Evolutionary conservation across 441 rosid genomes (phyloP), one percentile per base, ranked within the genome.

Genomic region (Mallotus repandus): DNA sequence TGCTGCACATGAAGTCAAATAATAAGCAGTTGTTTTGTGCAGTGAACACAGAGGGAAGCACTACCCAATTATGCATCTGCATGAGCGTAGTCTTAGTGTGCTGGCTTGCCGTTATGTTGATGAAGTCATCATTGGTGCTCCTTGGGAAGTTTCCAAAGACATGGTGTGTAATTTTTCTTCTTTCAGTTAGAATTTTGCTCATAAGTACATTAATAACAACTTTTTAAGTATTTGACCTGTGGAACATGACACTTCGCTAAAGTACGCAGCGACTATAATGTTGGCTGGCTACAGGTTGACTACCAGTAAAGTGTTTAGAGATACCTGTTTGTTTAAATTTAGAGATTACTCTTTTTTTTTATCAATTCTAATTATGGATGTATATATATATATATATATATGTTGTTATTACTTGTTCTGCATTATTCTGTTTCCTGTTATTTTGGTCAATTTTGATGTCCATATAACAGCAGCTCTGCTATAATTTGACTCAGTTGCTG

Each of bases 71-170:
- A 92, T 95, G 99, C 88, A 91, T 87, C 89, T 95, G 56, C 97
- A 92, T 76, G 98, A 95, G 76, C 91, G 99, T 64, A 89, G 93
- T 71, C 89, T 95, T 69, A 91, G 98, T 63, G 98, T 91, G 71
- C 76, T 95, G 76, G 98, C 95, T 62, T 95, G 97, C 71, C 94
- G 98, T 74, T 95, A 91, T 81, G 99, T 95, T 67, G 99, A 95
- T 80, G 99, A 95, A 83, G 93, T 95, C 76, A 92, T 95, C 81
- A 95, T 95, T 60, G 99, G 99, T 71, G 98, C 99, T 63, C 99
- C 99, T 69, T 92, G 93, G 98, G 97, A 89, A 82, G 88, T 95
- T 75, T 84, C 98, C 6, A 89, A 71, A 84, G 99, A 95, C 84
- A 85, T 92, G 91, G 99, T 95, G 29, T 63, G 91, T 78, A n/a